These are phyloP conservation scores for Podila epicladia DNA, from an alignment of 192 early-diverging fungal genomes.

Conservation along the genomic window DNA sequence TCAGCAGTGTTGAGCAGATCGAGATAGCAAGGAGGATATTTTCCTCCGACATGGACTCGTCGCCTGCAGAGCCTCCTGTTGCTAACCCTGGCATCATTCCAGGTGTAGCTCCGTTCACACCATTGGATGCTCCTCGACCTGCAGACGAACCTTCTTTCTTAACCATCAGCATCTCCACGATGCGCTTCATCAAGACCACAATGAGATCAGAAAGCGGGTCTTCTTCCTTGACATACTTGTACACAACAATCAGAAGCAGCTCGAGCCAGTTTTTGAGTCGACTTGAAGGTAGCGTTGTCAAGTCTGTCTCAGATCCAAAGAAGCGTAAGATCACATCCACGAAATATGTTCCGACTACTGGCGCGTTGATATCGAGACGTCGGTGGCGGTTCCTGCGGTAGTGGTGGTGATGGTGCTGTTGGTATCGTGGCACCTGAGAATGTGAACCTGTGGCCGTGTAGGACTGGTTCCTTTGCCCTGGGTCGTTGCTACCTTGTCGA, in stretches of 20 bases:
- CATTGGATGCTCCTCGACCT: background rate
- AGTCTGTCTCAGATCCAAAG: conserved; percentile 58
- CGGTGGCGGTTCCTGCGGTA: conserved; percentile 24
- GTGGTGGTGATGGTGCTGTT: conserved; percentile 44
- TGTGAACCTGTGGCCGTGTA: too few relatives aligned
- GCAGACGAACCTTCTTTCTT: conserved; percentile 9
- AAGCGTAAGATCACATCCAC: conserved; percentile 64
- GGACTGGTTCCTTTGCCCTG: background rate
- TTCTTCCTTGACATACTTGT: conserved; percentile 56
- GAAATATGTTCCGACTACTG: conserved; percentile 57
- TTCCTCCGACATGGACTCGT: conserved; percentile 56
- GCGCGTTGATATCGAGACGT: conserved; percentile 25
- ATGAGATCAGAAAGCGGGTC: conserved; percentile 42
- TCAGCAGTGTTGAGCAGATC: conserved; percentile 59
- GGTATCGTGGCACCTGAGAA: conserved; percentile 8
- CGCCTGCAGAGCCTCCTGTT: background rate
- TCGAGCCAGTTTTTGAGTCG: conserved; percentile 66
- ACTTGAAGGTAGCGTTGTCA: conserved; percentile 53
- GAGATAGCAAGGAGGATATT: conserved; percentile 64
- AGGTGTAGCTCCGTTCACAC: background rate
- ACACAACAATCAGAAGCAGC: conserved; percentile 63
- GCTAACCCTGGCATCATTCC: background rate
- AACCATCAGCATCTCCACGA: conserved; percentile 43
- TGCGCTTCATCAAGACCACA: conserved; percentile 45
- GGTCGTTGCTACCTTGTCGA: background rate